Conservation (phyloP, 2,329 filamentous ascomycete genomes). For the Talaromyces piceae region DNA sequence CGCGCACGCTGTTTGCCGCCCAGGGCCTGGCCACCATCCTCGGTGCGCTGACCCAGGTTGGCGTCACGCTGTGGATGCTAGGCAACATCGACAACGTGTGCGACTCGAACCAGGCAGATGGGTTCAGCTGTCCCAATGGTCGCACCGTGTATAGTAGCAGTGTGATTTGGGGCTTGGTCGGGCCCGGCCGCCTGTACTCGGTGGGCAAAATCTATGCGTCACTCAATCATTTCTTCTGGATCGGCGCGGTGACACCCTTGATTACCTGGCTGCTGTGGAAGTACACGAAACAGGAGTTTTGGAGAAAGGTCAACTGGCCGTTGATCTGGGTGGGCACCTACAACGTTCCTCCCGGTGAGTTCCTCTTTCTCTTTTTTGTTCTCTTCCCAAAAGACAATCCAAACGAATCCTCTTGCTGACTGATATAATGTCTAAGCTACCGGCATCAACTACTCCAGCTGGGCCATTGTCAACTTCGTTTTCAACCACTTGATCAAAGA, state of each 20-base stretch:
- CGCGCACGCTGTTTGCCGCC: slow-evolving; percentile 41
- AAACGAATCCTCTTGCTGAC: too few species aligned
- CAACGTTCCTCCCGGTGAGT: slow-evolving; percentile 9
- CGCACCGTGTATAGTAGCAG: slow-evolving; percentile 44
- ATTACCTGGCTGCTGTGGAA: slow-evolving; percentile 26
- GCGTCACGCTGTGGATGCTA: slow-evolving; percentile 32
- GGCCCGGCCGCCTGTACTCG: slow-evolving; percentile 43
- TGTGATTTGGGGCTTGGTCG: slow-evolving; percentile 47
- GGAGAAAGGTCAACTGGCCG: slow-evolving; percentile 20
- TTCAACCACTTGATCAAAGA: slow-evolving; percentile 73
- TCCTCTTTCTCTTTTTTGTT: too few species aligned
- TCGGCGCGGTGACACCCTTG: slow-evolving; percentile 39
- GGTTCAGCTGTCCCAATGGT: slow-evolving; percentile 44
- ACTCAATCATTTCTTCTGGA: slow-evolving; percentile 47
- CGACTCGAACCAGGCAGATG: slow-evolving; percentile 32
- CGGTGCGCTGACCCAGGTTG: slow-evolving; percentile 38
- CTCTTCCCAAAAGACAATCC: too few species aligned
- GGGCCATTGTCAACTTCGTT: slow-evolving; percentile 47
- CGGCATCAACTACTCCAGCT: slow-evolving; percentile 30
- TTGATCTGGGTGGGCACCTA: slow-evolving; percentile 11
- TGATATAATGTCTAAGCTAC: slow-evolving; percentile 17
- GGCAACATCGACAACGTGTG: slow-evolving; percentile 39
- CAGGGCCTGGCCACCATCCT: slow-evolving; percentile 44
- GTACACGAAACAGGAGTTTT: slow-evolving; percentile 24
- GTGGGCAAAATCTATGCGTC: slow-evolving; percentile 41